A percentile compares a stretch with the other conserved stretches of the same genome.
These are phyloP conservation scores for Lojkania enalia DNA, from an alignment of 2,329 filamentous ascomycete genomes.

Conservation along the genomic window DNA sequence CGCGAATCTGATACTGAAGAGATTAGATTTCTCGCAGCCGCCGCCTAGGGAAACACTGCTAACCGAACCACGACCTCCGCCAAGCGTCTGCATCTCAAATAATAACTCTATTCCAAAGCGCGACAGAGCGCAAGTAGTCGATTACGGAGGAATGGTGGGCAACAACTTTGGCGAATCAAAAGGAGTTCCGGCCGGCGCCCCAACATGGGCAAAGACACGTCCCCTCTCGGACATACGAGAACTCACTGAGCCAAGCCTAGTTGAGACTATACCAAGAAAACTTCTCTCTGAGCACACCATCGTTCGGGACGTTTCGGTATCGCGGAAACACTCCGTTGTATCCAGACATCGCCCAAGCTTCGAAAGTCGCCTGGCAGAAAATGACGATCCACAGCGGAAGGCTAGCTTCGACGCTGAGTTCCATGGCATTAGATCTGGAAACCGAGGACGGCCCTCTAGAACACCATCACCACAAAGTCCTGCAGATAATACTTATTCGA, in stretches of 20 bases:
- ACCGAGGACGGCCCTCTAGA: conserved; percentile 29
- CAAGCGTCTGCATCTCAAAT: conserved; percentile 18
- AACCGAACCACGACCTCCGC: conserved; percentile 18
- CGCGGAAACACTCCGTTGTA: conserved; percentile 36
- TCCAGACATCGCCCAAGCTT: conserved; percentile 37
- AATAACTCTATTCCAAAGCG: conserved; percentile 15
- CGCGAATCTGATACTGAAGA: conserved; percentile 40
- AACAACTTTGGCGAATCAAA: conserved; percentile 29
- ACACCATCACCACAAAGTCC: conserved; percentile 39
- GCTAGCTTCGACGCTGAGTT: conserved; percentile 26
- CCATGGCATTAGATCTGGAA: conserved; percentile 31
- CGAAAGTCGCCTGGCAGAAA: conserved; percentile 32
- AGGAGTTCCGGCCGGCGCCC: conserved; percentile 26
- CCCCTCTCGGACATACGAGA: conserved; percentile 56
- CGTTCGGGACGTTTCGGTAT: conserved; percentile 32
- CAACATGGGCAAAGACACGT: conserved; percentile 43
- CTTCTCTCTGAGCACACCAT: conserved; percentile 25
- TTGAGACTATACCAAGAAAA: conserved; percentile 40
- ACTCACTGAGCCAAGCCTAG: conserved; percentile 53
- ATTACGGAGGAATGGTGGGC: conserved; percentile 31
- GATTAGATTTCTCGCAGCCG: conserved; percentile 35
- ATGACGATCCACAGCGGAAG: conserved; percentile 33
- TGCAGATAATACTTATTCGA: conserved; percentile 45
- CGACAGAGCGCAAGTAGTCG: conserved; percentile 14
- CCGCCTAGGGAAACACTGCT: conserved; percentile 25